A percentile compares a stretch with the other conserved stretches of the same genome.
These are phyloP conservation scores for Solanum acaule DNA, from an alignment of 257 asterid genomes.

Conservation along the genomic window DNA sequence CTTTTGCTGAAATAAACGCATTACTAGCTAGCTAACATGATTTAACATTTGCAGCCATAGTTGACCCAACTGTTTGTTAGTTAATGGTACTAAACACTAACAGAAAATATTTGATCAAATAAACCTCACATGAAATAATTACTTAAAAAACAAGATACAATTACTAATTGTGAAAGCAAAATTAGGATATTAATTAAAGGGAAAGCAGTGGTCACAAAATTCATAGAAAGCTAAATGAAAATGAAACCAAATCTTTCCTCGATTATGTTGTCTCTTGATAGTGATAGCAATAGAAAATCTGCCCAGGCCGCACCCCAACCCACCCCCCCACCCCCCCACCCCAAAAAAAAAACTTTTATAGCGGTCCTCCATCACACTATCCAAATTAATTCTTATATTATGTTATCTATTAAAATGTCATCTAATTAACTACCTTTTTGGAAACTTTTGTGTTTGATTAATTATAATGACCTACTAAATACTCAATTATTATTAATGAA, in stretches of 20 bases:
- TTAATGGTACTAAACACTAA: not conserved
- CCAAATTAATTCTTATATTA: not conserved
- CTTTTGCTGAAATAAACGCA: not conserved
- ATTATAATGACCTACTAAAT: not conserved
- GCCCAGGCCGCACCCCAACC: not conserved
- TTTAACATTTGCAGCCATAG: not conserved
- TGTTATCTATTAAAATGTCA: not conserved
- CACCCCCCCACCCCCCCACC: too few species aligned
- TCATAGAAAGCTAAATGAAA: conserved; percentile 17
- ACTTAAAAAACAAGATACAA: not conserved
- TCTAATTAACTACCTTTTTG: not conserved
- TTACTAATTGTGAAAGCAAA: not conserved
- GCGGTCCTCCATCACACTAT: conserved; percentile 23
- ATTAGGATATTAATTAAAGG: not conserved
- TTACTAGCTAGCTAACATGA: not conserved
- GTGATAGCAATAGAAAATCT: conserved; percentile 28
- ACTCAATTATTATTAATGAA: not conserved
- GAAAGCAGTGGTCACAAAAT: not conserved
- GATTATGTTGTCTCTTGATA: conserved; percentile 50
- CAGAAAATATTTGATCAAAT: not conserved
- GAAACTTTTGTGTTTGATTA: not conserved
- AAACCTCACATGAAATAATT: not conserved
- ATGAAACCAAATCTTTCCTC: conserved; percentile 42
- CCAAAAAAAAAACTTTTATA: not conserved
- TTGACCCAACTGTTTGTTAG: not conserved